Evolutionary conservation across 1,284 basidiomycete genomes (phyloP), one percentile per base, ranked within the genome.

Genomic region (Pseudozyma pruni): DNA sequence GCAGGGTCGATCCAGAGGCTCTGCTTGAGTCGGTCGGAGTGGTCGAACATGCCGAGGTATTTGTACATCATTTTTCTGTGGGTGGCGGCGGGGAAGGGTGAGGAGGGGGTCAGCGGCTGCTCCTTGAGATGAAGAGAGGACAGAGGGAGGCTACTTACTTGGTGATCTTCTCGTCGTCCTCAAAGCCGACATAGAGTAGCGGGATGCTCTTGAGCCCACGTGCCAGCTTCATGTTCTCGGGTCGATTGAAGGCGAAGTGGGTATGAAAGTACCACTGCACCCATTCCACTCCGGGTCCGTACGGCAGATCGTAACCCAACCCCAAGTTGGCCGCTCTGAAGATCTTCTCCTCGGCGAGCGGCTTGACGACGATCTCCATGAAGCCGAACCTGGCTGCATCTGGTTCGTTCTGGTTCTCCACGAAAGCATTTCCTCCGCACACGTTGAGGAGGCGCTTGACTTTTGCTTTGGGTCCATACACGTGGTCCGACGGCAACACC

Each of bases 161-260:
- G n/a, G 47, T 49, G n/a, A 77, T 75, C 33, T 62, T 71, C 22
- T 62, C 75, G 37, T 77, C 75, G 46, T 77, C 75, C 32, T 72
- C 61, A 27, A 77, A 77, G 22, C 73, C 71, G 13, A 77, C 54
- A 22, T 75, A 75, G 32, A 75, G 55, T 16, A 68, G 39, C 1
- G 60, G 58, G 6, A 62, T 25, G 5, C 64, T 56, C 22, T 56
- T 51, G 34, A 71, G 52, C 5, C 43, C 50, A 17, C 72, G 34
- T 3, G 62, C 74, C 6, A 68, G 58, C 33, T 60, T 40, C 39
- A 74, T 39, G 39, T 77, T 72, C 19, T 61, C 60, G 14, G 37
- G 52, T 1, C 63, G 34, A 17, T 69, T 55, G 31, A 77, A 70
- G n/a, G 66, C 66, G 47, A 77, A 77, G 49, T 67, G 74, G 1